Conservation (phyloP, 1,284 basidiomycete genomes). For the Melampsora americana region DNA sequence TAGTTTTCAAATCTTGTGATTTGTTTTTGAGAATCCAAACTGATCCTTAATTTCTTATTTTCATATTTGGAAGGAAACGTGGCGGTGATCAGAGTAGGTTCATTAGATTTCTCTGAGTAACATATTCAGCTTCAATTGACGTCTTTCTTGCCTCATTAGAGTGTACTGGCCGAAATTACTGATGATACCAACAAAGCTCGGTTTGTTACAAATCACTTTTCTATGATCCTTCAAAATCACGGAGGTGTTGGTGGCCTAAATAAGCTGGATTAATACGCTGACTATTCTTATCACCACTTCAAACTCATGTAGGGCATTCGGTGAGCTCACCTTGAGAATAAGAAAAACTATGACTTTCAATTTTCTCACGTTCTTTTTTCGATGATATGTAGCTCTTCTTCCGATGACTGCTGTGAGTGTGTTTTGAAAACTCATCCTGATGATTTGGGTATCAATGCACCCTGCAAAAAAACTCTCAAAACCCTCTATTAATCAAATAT, state of each 20-base stretch:
- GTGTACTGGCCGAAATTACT: conserved; percentile 33
- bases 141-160: conserved; percentile 5
- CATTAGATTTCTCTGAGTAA: neutral
- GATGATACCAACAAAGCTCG: conserved; percentile 41
- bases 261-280: neutral
- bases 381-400: neutral
- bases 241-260: neutral
- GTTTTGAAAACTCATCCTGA: neutral
- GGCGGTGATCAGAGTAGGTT: conserved; percentile 20
- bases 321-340: neutral
- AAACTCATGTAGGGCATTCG: neutral
- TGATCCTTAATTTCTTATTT: neutral
- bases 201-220: conserved; percentile 4
- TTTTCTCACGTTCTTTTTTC: neutral
- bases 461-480: too few species aligned
- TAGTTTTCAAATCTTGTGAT: neutral
- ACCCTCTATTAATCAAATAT: too few species aligned
- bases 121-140: neutral
- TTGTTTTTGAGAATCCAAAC: neutral
- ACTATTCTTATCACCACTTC: conserved; percentile 10
- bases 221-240: neutral
- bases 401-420: neutral
- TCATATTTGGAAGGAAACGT: conserved; percentile 34
- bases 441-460: neutral
- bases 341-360: neutral